phyloP scores from a whole-genome alignment of 768 basidiomycete genomes.

The Lentinula guzmanii region DNA sequence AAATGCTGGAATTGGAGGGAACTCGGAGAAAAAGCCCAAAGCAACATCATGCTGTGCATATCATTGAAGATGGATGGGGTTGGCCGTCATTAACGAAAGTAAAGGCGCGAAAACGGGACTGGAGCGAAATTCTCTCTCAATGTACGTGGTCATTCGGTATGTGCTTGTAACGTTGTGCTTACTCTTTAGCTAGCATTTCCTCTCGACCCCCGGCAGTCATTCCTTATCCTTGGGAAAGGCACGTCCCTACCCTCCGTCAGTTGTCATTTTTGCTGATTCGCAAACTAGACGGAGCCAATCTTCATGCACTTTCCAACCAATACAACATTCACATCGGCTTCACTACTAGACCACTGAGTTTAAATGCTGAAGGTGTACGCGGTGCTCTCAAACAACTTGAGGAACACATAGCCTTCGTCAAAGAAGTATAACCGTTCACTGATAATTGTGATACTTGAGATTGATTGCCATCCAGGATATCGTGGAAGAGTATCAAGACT shows the following conservation, averaged over 20 bases:
- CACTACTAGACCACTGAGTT: slow-evolving; percentile 44
- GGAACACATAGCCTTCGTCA: slow-evolving; percentile 41
- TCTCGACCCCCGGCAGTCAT: slow-evolving; percentile 54
- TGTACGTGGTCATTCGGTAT: slow-evolving; percentile 29
- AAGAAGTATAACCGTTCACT: slow-evolving; percentile 33
- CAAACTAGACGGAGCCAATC: slow-evolving; percentile 54
- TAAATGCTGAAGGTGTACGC: slow-evolving; percentile 55
- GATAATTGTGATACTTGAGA: neutral
- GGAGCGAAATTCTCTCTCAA: slow-evolving; percentile 38
- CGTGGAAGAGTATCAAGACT: slow-evolving; percentile 25
- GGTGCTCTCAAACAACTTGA: slow-evolving; percentile 43
- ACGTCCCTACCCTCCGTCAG: slow-evolving; percentile 6
- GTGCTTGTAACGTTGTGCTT: neutral
- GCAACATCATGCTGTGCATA: slow-evolving; percentile 35
- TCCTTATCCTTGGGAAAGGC: slow-evolving; percentile 73
- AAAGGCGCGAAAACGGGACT: slow-evolving; percentile 41
- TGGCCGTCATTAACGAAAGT: slow-evolving; percentile 59
- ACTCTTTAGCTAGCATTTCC: slow-evolving; percentile 38
- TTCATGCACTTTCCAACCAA: slow-evolving; percentile 50
- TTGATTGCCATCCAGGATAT: slow-evolving; percentile 28
- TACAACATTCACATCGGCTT: slow-evolving; percentile 62
- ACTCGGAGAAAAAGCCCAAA: slow-evolving; percentile 29
- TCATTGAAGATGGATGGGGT: slow-evolving; percentile 62
- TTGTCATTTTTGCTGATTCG: neutral
- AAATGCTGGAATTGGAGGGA: slow-evolving; percentile 31